A percentile compares a stretch with the other conserved stretches of the same genome.
Evolutionary conservation across 116 monocot genomes (phyloP).

Genomic region (Posidonia oceanica): DNA sequence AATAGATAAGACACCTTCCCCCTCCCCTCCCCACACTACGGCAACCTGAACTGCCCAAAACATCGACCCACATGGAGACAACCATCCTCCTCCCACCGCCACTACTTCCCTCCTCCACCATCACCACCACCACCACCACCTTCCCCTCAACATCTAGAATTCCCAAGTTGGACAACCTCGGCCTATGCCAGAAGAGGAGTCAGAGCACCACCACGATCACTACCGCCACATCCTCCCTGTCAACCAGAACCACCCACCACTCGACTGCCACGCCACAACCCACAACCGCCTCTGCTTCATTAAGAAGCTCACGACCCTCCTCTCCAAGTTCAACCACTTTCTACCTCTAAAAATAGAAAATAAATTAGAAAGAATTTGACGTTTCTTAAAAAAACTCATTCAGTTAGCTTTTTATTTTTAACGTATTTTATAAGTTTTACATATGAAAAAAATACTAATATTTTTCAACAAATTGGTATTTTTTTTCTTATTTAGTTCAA

Average conservation of each 20-base stretch:
- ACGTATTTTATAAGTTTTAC: too few relatives aligned
- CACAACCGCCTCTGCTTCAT: slow-evolving; percentile 61
- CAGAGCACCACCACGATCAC: slow-evolving; percentile 6
- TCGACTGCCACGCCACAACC: slow-evolving; percentile 52
- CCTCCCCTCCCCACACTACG: too few relatives aligned
- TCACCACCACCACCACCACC: slow-evolving; percentile 4
- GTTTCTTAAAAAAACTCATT: too few relatives aligned
- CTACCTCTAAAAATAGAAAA: slow-evolving; percentile 61
- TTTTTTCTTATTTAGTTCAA: too few relatives aligned
- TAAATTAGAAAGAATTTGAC: too few relatives aligned
- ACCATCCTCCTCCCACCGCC: neutral
- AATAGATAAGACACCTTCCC: too few relatives aligned
- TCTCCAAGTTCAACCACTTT: slow-evolving; percentile 73
- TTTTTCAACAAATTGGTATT: too few relatives aligned
- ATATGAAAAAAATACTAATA: too few relatives aligned
- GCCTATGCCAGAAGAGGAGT: neutral
- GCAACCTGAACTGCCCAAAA: too few relatives aligned
- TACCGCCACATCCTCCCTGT: too few relatives aligned
- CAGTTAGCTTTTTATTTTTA: too few relatives aligned
- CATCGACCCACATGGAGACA: neutral
- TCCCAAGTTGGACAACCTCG: neutral
- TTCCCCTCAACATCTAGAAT: neutral
- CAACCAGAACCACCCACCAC: slow-evolving; percentile 29
- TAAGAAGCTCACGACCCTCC: slow-evolving; percentile 62
- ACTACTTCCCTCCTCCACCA: neutral